Conservation (phyloP, 2,329 filamentous ascomycete genomes). For the Ascochyta clinopodiicola region DNA sequence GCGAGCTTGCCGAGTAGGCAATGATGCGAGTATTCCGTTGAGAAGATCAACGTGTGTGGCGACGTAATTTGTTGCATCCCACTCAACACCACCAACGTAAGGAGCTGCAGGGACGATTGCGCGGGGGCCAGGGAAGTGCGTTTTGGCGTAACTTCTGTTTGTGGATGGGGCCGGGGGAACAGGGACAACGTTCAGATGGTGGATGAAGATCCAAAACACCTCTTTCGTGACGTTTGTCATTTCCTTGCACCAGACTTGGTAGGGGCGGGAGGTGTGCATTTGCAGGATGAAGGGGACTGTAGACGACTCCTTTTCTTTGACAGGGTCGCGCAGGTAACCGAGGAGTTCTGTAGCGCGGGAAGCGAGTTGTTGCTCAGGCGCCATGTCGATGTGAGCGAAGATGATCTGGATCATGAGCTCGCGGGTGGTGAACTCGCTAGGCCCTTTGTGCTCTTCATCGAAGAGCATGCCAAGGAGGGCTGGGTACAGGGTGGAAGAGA, state of each 20-base stretch:
- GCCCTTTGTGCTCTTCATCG: conserved; percentile 97
- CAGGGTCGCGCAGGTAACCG: conserved; percentile 78
- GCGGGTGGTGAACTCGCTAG: conserved; percentile 93
- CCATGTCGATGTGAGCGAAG: conserved; percentile 82
- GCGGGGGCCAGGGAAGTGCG: conserved; percentile 82
- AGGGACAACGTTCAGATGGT: conserved; percentile 87
- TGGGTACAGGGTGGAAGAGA: conserved; percentile 83
- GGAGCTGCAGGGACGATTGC: conserved; percentile 92
- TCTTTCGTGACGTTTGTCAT: conserved; percentile 93
- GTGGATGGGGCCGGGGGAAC: conserved; percentile 53
- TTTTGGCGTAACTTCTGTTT: conserved; percentile 58
- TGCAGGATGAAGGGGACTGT: conserved; percentile 86
- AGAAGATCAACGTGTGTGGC: conserved; percentile 90
- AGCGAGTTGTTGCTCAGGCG: conserved; percentile 62
- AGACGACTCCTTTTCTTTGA: conserved; percentile 72
- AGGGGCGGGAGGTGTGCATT: conserved; percentile 86
- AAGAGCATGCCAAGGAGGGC: conserved; percentile 88
- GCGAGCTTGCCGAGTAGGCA: conserved; percentile 72
- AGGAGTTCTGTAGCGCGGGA: conserved; percentile 76
- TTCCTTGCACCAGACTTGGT: conserved; percentile 93
- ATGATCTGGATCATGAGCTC: conserved; percentile 88
- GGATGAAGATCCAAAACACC: conserved; percentile 98
- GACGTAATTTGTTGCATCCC: conserved; percentile 97
- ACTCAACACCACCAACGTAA: conserved; percentile 96
- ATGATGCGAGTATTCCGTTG: conserved; percentile 86